Base-by-base conservation (phyloP, 169 alveolate species). In the Babesia gibsoni region DNA sequence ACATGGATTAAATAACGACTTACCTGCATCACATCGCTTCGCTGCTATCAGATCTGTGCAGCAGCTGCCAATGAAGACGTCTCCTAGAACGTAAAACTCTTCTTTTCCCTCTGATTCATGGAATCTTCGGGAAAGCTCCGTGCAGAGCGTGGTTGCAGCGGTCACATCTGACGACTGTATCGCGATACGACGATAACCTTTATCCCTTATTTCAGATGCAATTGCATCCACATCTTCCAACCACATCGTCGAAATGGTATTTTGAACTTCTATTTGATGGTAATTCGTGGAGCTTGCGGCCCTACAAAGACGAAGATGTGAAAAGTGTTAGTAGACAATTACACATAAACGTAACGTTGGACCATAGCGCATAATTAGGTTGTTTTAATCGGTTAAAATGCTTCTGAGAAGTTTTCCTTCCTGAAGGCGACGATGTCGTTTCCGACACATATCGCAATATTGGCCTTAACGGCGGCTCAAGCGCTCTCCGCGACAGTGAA, bases 31-130 rank as follows among this genome's bases (percentile, higher is more conserved):
- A 39, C 72, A 58, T 23, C 88, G 67, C 14, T 59, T 46, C 22
- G 88, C 48, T 1, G 88, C 83, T 2, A 79, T 67, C 33, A 67
- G 36, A 30, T 79, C 88, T 32, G 58, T 36, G 37, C 83, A 79
- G 42, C 83, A 79, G 48, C 72, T 63, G 32, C 87, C 87, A 0
- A 58, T 57, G 39, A 68, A 42, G 10, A 67, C 77, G 18, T 79
- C 88, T 4, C 83, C 88, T 10, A 79, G 66, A 9, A 79, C 64
- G 58, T 59, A 79, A 35, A 79, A 59, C 8, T 79, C 61, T 22
- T 23, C 12, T 3, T 14, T 12, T 1, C 1, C 49, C 7, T 23
- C 27, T 32, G 49, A 4, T 0, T 41, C 25, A 12, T 37, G 20
- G 20, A 67, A 79, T 1, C 27, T 39, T 20, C 50, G 66, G 8